Conservation (phyloP, 108 stramenopile species). For the Fragilariopsis cylindrus region DNA sequence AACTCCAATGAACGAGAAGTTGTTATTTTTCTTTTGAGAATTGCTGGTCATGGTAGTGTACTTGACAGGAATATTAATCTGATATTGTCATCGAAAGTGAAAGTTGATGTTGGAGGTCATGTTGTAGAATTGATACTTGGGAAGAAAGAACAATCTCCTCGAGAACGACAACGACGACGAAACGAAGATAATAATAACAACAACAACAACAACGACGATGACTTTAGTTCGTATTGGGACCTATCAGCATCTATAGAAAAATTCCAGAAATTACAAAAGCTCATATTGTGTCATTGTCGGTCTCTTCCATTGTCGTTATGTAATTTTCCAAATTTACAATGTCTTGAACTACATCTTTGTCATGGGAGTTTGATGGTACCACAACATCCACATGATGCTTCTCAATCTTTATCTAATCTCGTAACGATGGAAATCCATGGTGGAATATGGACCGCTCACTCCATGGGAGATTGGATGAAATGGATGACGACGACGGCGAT, state of each 20-base stretch:
- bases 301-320: not conserved
- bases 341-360: slow-evolving; percentile 6
- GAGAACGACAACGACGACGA: not conserved
- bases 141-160: not conserved
- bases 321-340: not conserved
- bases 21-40: not conserved
- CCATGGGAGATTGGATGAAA: not conserved
- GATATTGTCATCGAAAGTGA: slow-evolving; percentile 7
- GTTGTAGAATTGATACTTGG: slow-evolving; percentile 12
- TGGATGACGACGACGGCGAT: not conserved
- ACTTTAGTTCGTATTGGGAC: not conserved
- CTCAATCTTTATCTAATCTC: not conserved
- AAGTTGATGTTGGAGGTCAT: not conserved
- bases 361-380: slow-evolving; percentile 2
- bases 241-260: slow-evolving; percentile 3
- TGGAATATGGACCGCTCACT: slow-evolving; percentile 12
- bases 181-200: not conserved
- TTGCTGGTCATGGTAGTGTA: not conserved
- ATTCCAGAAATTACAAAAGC: not conserved
- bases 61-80: slow-evolving; percentile 7
- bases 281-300: not conserved
- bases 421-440: slow-evolving; percentile 12
- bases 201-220: slow-evolving; percentile 3
- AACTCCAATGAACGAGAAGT: not conserved
- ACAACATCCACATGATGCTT: not conserved